Evolutionary conservation across 768 basidiomycete species (phyloP), one percentile per base, ranked within the genome.

Genomic region (Podaxis sp.): DNA sequence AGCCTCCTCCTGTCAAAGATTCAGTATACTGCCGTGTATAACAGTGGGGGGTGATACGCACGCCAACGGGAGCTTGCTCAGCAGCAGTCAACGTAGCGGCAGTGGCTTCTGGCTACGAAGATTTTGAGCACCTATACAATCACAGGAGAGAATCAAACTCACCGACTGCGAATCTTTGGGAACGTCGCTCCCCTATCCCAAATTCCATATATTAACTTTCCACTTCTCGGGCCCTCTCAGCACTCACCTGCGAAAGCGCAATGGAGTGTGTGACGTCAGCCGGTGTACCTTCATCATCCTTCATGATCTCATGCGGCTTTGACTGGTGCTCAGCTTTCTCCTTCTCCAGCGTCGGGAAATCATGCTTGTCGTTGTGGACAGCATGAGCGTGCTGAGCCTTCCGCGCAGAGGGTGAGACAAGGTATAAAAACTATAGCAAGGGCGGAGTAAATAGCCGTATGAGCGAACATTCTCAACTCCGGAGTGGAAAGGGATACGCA

Each of bases 221-320:
- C 30, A 38, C 40, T 26, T 44, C 13, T 17, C 7, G 24, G 37
- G 33, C 46, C 26, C 58, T 51, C 17, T 48, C 48, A 33, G 54
- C 50, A 67, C 73, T 60, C 56, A 76, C 76, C 66, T 74, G 72
- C 59, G 78, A 67, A 52, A 73, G 67, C 40, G 70, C 56, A 22
- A 77, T 64, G 4, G 77, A 71, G 26, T 71, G 71, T 10, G 74
- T 65, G 58, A 78, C 75, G 58, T 79, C 69, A n/a, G 74, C 78
- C 44, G 71, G 72, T 40, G 69, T 75, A 41, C 76, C 80, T 62
- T 80, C 78, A 63, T 74, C 76, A 51, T 81, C 79, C 67, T 72
- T 76, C 70, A 79, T 67, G 24, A 73, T 57, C 36, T 73, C 72
- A 17, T 65, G 68, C 30, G 60, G 65, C 40, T 65, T 36, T 33